Evolutionary conservation across 2,329 filamentous ascomycete species (phyloP), one percentile per base, ranked within the genome.

Genomic region (Penicillium sp.): DNA sequence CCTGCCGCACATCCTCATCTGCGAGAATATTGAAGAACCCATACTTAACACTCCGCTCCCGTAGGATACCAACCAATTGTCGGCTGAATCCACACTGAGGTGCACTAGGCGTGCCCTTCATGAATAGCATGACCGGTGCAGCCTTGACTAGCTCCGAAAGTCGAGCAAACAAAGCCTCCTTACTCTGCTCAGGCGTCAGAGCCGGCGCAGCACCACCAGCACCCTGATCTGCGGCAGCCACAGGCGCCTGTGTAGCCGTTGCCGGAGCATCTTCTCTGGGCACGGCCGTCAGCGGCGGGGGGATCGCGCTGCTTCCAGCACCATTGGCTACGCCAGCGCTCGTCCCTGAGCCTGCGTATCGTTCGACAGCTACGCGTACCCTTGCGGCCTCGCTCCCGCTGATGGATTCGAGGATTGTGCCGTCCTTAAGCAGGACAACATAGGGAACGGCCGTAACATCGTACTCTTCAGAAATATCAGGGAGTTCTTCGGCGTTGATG

Each of bases 1-100:
- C 95, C 81, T 98, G 94, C 64, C 95, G 86, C 52, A 99, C 95
- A 78, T 98, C 94, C 73, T 99, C 94, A 76, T 99, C 95, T 66
- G 95, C 95, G 70, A 99, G 80, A 67, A 99, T 99, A 76, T 99
- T 98, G 84, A 99, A 99, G 84, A 99, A 99, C 21, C 95, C 95
- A 77, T 98, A 99, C 76, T 96, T 92, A 64, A 99, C 91, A 54
- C 90, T 90, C 74, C 92, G 90, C 80, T 98, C 94, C 56, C 95
- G 87, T 71, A 99, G 81, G 51, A 99, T 86, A 29, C 83, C 88
- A 48, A 99, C 95, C 49, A 97, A 82, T 81, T 97, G 93, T 69
- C 94, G 84, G 68, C 92, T 96, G 80, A 99, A 99, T 2, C 95
- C 93, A 73, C 93, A 97, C 78, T 96, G 91, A 1, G 93, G 93